Conservation (phyloP, 208 protist species). For the Leishmania lainsoni region DNA sequence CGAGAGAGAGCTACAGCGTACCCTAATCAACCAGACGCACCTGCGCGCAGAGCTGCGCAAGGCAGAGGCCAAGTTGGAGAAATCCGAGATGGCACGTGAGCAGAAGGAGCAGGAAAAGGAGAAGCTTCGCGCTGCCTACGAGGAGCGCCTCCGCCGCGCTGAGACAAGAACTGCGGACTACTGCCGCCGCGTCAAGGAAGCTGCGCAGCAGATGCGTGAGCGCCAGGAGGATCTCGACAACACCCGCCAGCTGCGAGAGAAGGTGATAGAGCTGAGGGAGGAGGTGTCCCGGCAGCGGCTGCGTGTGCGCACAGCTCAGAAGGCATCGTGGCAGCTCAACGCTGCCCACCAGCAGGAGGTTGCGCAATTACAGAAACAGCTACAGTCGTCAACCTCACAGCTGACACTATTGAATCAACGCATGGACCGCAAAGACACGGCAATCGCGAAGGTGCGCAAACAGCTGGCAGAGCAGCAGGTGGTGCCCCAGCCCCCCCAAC, state of each 20-base stretch:
- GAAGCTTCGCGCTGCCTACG: constrained; percentile 36
- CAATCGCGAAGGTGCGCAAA: constrained; percentile 26
- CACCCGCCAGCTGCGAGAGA: constrained; percentile 45
- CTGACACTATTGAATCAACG: constrained; percentile 25
- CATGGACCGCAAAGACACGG: constrained; percentile 16
- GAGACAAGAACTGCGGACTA: constrained; percentile 49
- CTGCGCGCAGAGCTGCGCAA: constrained; percentile 51
- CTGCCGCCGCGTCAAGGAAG: constrained; percentile 42
- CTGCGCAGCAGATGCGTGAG: constrained; percentile 31
- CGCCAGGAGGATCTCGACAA: constrained; percentile 31
- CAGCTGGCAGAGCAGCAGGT: constrained; percentile 36
- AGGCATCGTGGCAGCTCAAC: constrained; percentile 33
- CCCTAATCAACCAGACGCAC: constrained; percentile 27
- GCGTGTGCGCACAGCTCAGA: constrained; percentile 38
- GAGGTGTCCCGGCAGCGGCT: constrained; percentile 51
- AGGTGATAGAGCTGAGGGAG: constrained; percentile 45
- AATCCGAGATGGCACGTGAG: constrained; percentile 43
- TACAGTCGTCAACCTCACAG: constrained; percentile 41
- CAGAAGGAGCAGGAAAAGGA: constrained; percentile 45
- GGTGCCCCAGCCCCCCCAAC: constrained; percentile 10
- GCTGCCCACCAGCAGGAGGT: constrained; percentile 56
- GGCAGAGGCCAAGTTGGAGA: constrained; percentile 48
- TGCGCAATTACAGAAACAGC: constrained; percentile 47
- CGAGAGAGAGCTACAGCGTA: constrained; percentile 31
- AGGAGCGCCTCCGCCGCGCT: constrained; percentile 45